A percentile compares a stretch with the other conserved stretches of the same genome.
These are phyloP conservation scores for Serendipita sp. DNA, from an alignment of 768 basidiomycete genomes.

Conservation along the genomic window DNA sequence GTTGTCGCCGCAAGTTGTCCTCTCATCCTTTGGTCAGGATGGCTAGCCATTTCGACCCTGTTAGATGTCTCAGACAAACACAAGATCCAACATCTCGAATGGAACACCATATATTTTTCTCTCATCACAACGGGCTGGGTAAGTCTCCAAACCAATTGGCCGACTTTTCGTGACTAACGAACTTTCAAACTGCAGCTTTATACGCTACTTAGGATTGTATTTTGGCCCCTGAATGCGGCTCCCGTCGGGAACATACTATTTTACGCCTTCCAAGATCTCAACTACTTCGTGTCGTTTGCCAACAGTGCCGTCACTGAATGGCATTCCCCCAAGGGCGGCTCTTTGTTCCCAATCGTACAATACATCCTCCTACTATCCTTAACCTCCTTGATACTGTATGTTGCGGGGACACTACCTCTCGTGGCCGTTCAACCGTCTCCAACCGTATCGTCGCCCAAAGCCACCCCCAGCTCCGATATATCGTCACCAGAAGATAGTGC, in stretches of 20 bases:
- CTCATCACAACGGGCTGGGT: neutral
- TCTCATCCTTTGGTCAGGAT: neutral
- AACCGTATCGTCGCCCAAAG: constrained; percentile 32
- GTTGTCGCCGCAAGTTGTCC: neutral
- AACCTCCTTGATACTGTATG: constrained; percentile 15
- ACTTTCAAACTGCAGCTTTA: neutral
- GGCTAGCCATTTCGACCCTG: neutral
- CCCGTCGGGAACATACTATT: constrained; percentile 7
- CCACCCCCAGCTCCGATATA: constrained; percentile 31
- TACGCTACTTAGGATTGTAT: neutral
- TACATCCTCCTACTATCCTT: neutral
- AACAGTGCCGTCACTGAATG: neutral
- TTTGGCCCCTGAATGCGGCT: constrained; percentile 1
- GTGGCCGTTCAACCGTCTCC: constrained; percentile 26
- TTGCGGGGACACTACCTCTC: constrained; percentile 43
- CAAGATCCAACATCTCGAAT: neutral
- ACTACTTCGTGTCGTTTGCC: neutral
- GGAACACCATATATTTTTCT: neutral
- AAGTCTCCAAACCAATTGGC: too few relatives aligned
- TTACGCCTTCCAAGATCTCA: constrained; percentile 6
- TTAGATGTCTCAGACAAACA: neutral
- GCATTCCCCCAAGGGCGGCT: neutral
- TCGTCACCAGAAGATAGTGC: constrained; percentile 52
- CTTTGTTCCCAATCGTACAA: neutral
- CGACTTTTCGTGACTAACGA: too few relatives aligned